Conservation (phyloP, 371 early-diverging fungal genomes). For the Mortierella sp. region DNA sequence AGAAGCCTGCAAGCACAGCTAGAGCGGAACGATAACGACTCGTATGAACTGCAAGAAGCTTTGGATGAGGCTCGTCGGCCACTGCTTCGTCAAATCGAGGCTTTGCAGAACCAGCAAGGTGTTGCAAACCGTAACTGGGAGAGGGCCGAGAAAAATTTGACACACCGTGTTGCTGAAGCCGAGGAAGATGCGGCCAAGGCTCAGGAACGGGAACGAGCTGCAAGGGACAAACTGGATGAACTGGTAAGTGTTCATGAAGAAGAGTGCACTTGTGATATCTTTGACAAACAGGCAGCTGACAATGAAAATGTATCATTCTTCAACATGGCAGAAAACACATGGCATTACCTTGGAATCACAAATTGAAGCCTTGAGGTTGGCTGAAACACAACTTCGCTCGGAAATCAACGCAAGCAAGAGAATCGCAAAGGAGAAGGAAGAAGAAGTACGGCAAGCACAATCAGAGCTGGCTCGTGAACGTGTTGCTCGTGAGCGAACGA, state of each 20-base stretch:
- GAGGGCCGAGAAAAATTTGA: constrained; percentile 62
- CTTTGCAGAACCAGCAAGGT: constrained; percentile 72
- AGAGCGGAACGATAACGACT: constrained; percentile 68
- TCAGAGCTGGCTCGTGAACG: constrained; percentile 43
- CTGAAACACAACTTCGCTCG: constrained; percentile 45
- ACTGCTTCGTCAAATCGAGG: constrained; percentile 75
- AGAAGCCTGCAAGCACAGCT: constrained; percentile 66
- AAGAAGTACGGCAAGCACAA: constrained; percentile 27
- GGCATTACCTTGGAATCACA: constrained; percentile 23
- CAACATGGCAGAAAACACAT: constrained; percentile 33
- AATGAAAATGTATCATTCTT: background rate
- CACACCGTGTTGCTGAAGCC: constrained; percentile 36
- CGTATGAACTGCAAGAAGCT: constrained; percentile 64
- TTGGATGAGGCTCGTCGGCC: constrained; percentile 70
- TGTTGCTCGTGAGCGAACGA: constrained; percentile 46
- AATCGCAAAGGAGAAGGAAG: constrained; percentile 30
- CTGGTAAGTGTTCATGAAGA: constrained; percentile 27
- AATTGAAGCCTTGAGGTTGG: constrained; percentile 31
- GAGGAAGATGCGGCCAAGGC: constrained; percentile 36
- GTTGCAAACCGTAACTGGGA: constrained; percentile 71
- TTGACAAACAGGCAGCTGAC: background rate
- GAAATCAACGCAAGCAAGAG: constrained; percentile 29
- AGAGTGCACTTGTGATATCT: background rate
- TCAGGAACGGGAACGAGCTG: constrained; percentile 32
- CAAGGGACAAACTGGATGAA: constrained; percentile 30